Evolutionary conservation across 495 filamentous ascomycete genomes (phyloP), one percentile per base, ranked within the genome.

Genomic region (Terfezia boudieri): DNA sequence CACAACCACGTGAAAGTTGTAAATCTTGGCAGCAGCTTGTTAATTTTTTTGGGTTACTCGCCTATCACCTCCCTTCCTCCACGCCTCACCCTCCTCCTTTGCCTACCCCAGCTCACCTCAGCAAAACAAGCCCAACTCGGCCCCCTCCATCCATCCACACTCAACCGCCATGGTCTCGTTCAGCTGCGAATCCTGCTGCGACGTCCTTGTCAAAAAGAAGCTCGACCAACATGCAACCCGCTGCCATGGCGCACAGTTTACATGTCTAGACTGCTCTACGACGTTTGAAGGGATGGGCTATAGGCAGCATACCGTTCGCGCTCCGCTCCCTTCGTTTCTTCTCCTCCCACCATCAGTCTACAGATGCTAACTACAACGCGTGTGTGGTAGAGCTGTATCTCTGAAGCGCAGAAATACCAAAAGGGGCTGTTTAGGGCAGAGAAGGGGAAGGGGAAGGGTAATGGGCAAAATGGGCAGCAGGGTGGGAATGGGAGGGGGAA

Each of bases 141-240:
- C n/a, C n/a, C n/a, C n/a, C n/a, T n/a, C n/a, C n/a, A n/a, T n/a
- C n/a, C n/a, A n/a, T n/a, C n/a, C n/a, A n/a, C n/a, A n/a, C n/a
- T n/a, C 26, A 32, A 32, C 26, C 26, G 41, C 41, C n/a, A 51
- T 51, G 49, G 49, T 51, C 49, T 20, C n/a, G 3, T 51, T 51
- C 49, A 51, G 23, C 49, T 51, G 49, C 49, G 49, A 51, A 32
- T 73, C 69, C 37, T 98, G 90, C 70, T 87, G 86, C 71, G 89
- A 98, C 72, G 76, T 94, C 61, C 75, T 95, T 67, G 94, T 85
- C 61, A 95, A 95, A 76, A 95, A 95, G 74, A 94, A 94, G 73
- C 84, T 96, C 58, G 90, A 98, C 63, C 72, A 76, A 58, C 90
- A 98, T 68, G 80, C 82, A 59, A 81, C 76, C n/a, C n/a, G n/a